Base-by-base conservation (phyloP, 257 asterid species). In the Pogostemon cablin region DNA sequence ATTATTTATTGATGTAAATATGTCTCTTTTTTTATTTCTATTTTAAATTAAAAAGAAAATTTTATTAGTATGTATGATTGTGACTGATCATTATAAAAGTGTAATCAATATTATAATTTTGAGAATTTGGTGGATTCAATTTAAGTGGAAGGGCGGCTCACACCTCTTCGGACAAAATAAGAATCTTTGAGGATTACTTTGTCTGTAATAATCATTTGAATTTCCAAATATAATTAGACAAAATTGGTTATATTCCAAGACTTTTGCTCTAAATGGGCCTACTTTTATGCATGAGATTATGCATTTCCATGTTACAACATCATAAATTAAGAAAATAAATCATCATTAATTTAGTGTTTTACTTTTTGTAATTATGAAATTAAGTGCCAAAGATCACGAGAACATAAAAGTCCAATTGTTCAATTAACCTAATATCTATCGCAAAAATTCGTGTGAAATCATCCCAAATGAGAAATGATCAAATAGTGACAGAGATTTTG, bases 181-280 rank as follows among this genome's bases (percentile, higher is more conserved):
- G 74, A 52, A 57, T 54, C 43, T 56, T 43, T 35, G 63, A 61
- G 47, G 42, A 71, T 67, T 57, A 42, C 61, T 32, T 62, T 62
- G 72, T 75, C 63, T 72, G 66, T 58, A 67, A 53, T 35, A 43
- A 57, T 61, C 72, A 73, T 43, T 50, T 48, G 73, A 72, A 49
- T 72, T 72, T 53, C 43, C 58, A 56, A 48, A 38, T 12, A 69
- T 62, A 73, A 62, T 62, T 71, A 44, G 75, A 75, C 77, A 69
- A 53, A 35, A 69, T 32, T 38, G 52, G 57, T 55, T 49, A 43
- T 74, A 55, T 67, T 67, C 55, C 59, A 52, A 61, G 67, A 55
- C 44, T 77, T 55, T 42, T n/a, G n/a, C 62, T 39, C 37, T 53
- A 71, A 54, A 7, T 62, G 81, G 82, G 59, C 77, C 81, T 15